These are phyloP conservation scores for Coniosporium tulheliwenetii DNA, from an alignment of 2,329 filamentous ascomycete genomes.

Conservation along the genomic window DNA sequence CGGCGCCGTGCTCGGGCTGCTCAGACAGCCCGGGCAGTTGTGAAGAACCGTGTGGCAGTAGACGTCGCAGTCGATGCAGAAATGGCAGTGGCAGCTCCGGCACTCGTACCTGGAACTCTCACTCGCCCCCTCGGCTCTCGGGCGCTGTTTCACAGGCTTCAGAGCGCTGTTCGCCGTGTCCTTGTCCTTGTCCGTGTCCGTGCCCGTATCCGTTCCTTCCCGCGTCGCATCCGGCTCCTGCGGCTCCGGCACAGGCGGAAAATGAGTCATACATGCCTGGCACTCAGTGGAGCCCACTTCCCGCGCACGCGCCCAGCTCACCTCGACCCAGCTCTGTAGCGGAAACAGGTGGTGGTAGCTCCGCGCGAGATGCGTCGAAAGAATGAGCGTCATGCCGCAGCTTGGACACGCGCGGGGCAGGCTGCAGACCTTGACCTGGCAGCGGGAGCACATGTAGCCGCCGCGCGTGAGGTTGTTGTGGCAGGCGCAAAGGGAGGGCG, in stretches of 20 bases:
- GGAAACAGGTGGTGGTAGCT: conserved; percentile 90
- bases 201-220: conserved; percentile 7
- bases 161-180: neutral
- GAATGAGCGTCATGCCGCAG: conserved; percentile 80
- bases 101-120: conserved; percentile 84
- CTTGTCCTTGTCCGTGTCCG: neutral
- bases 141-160: conserved; percentile 2
- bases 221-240: neutral
- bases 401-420: conserved; percentile 82
- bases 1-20: conserved; percentile 6
- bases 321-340: conserved; percentile 77
- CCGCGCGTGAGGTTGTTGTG: conserved; percentile 70
- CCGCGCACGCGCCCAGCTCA: conserved; percentile 61
- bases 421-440: conserved; percentile 74
- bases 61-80: conserved; percentile 96
- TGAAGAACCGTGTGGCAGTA: conserved; percentile 90
- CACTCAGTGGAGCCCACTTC: conserved; percentile 39
- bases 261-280: conserved; percentile 60
- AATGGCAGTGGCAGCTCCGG: conserved; percentile 72
- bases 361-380: conserved; percentile 84
- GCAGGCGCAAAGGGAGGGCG: conserved; percentile 72
- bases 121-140: conserved; percentile 40
- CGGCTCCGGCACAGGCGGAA: conserved; percentile 36
- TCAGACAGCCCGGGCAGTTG: conserved; percentile 84
- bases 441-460: conserved; percentile 84